Conservation (phyloP, 306 rosid species). For the Inga laurina region DNA sequence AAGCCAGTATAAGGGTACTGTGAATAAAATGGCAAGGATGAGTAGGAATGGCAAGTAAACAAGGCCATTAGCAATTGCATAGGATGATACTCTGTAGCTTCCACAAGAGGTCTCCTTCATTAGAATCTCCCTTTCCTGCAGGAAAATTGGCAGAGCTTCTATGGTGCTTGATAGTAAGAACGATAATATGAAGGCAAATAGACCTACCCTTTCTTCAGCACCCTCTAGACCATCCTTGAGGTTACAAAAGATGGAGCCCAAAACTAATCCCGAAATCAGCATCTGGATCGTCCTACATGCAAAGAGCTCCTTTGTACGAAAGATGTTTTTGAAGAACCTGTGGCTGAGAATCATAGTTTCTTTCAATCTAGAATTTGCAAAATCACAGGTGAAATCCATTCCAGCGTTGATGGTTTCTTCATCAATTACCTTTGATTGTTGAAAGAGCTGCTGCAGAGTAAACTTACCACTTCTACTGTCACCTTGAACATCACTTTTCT, state of each 20-base stretch:
- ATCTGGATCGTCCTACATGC: conserved; percentile 73
- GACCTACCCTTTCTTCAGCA: conserved; percentile 75
- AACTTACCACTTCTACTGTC: conserved; percentile 47
- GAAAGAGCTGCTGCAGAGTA: conserved; percentile 81
- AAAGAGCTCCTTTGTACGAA: conserved; percentile 75
- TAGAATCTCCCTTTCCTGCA: conserved; percentile 80
- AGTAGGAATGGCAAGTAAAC: conserved; percentile 81
- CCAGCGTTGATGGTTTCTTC: conserved; percentile 36
- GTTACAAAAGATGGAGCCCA: conserved; percentile 70
- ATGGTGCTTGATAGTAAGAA: conserved; percentile 62
- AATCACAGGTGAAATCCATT: conserved; percentile 41
- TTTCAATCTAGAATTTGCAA: conserved; percentile 61
- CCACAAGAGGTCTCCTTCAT: conserved; percentile 82
- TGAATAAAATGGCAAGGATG: conserved; percentile 65
- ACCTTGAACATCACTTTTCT: conserved; percentile 33
- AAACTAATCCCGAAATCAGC: conserved; percentile 67
- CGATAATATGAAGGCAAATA: conserved; percentile 73
- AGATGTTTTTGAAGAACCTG: conserved; percentile 71
- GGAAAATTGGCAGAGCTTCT: conserved; percentile 76
- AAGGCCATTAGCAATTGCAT: conserved; percentile 72
- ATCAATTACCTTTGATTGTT: conserved; percentile 67
- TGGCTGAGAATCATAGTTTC: conserved; percentile 73
- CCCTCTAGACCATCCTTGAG: conserved; percentile 60
- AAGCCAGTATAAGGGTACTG: conserved; percentile 74
- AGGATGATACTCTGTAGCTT: conserved; percentile 79